phyloP scores from a whole-genome alignment of 192 early-diverging fungal genomes.

The Endogone sp. region DNA sequence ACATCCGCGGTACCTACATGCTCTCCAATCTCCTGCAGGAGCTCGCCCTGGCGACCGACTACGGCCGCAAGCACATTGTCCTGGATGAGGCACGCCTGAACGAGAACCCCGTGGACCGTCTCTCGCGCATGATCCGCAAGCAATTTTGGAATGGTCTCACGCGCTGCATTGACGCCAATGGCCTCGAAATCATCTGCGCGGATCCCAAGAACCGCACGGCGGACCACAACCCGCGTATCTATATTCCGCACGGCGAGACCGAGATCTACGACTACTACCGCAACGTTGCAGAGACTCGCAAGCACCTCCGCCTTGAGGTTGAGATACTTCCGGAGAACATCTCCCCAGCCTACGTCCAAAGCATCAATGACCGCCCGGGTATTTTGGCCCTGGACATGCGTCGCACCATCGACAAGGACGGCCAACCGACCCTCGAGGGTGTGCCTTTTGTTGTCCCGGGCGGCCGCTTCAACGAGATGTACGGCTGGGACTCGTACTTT shows the following conservation, averaged over 20 bases:
- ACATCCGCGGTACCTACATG: conserved; percentile 93
- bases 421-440: conserved; percentile 50
- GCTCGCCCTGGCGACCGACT: conserved; percentile 83
- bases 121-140: conserved; percentile 83
- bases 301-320: conserved; percentile 73
- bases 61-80: conserved; percentile 81
- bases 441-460: conserved; percentile 96
- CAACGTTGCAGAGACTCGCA: conserved; percentile 56
- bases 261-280: conserved; percentile 79
- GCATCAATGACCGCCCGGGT: conserved; percentile 82
- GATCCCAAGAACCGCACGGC: conserved; percentile 86
- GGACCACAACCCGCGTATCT: conserved; percentile 84
- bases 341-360: conserved; percentile 87
- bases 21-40: conserved; percentile 94
- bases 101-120: conserved; percentile 90
- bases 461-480: conserved; percentile 99
- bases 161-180: conserved; percentile 72
- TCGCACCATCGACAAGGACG: conserved; percentile 41
- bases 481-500: conserved; percentile 98
- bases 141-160: conserved; percentile 97
- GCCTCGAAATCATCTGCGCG: conserved; percentile 83
- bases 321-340: conserved; percentile 79
- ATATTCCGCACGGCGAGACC: conserved; percentile 80
- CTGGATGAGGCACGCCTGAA: conserved; percentile 83
- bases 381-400: conserved; percentile 81